Evolutionary conservation across 2,329 filamentous ascomycete species (phyloP), one percentile per base, ranked within the genome.

Genomic region (Microsporum audouinii): DNA sequence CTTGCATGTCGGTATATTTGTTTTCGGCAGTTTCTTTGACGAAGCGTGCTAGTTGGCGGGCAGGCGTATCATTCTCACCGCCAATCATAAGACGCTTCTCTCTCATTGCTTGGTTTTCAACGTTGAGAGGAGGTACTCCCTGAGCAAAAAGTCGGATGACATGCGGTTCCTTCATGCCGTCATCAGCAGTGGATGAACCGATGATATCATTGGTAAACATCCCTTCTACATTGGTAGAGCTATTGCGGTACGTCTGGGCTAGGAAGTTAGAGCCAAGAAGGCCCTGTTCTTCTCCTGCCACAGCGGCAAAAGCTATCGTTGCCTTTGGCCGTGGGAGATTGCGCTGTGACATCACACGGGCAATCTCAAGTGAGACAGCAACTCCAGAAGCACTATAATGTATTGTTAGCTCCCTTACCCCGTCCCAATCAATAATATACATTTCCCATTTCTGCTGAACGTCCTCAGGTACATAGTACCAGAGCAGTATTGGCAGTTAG

Each of bases 21-120:
- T 62, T 62, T 57, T 62, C 61, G 6, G 61, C 61, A 7, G 61
- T 62, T 59, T 62, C 61, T 57, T 62, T 62, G 17, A 62, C 61
- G 31, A 62, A 62, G 10, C 61, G 61, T 27, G 61, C 57, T 17
- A 62, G 14, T 38, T 62, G 57, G 7, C 61, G 61, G 14, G 61
- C 39, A 27, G 61, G 61, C 2, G 61, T 62, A 45, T 62, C 61
- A 29, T 62, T 62, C 36, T 62, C 61, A 6, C 61, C 61, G 14
- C 61, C 61, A 12, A 62, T 62, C 36, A 49, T 62, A 2, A 62
- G 45, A 31, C 61, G 61, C 23, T 43, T 60, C 57, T 62, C 61
- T 27, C 61, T 57, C 43, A 34, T 59, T 38, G 27, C 43, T 57
- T 47, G 27, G n/a, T 62, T 49, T 45, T 62, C 61, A 41, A 62